These are phyloP conservation scores for Protomyces macrosporus DNA, from an alignment of 1,139 yeast genomes.

Conservation along the genomic window DNA sequence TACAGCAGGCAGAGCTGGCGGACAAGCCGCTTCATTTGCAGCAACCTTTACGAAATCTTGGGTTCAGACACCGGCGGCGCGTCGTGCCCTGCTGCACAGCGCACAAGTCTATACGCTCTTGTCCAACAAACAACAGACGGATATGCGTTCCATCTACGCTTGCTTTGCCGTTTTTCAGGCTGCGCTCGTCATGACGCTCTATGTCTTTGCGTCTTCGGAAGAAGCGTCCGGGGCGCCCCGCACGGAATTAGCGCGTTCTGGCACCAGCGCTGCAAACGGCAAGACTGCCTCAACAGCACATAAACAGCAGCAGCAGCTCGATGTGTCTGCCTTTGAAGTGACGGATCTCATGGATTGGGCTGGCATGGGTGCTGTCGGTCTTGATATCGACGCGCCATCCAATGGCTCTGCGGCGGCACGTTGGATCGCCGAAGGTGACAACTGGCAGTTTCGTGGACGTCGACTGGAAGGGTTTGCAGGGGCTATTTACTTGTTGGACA, in stretches of 20 bases:
- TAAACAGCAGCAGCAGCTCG: not conserved
- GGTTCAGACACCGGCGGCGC: constrained; percentile 19
- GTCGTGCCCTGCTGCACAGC: constrained; percentile 18
- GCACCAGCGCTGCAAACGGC: not conserved
- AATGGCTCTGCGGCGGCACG: constrained; percentile 8
- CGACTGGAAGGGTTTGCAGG: constrained; percentile 8
- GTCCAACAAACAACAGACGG: constrained; percentile 8
- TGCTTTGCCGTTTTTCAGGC: constrained; percentile 15
- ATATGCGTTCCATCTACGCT: constrained; percentile 17
- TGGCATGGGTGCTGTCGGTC: constrained; percentile 16
- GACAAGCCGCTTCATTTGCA: constrained; percentile 8
- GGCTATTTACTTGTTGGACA: constrained; percentile 9
- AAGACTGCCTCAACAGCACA: not conserved
- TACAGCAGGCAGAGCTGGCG: constrained; percentile 19
- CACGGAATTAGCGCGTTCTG: not conserved
- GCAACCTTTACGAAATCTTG: constrained; percentile 5
- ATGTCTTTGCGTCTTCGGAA: constrained; percentile 5
- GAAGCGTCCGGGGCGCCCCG: not conserved
- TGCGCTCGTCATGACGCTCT: constrained; percentile 21
- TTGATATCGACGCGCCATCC: not conserved
- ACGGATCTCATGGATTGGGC: constrained; percentile 10
- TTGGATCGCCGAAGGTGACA: constrained; percentile 9
- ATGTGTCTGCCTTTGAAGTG: not conserved
- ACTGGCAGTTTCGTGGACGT: constrained; percentile 2
- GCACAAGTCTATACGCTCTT: constrained; percentile 11